A percentile compares a stretch with the other conserved stretches of the same genome.
Evolutionary conservation across 495 filamentous ascomycete genomes (phyloP).

Genomic region (Penicillium crystallinum): DNA sequence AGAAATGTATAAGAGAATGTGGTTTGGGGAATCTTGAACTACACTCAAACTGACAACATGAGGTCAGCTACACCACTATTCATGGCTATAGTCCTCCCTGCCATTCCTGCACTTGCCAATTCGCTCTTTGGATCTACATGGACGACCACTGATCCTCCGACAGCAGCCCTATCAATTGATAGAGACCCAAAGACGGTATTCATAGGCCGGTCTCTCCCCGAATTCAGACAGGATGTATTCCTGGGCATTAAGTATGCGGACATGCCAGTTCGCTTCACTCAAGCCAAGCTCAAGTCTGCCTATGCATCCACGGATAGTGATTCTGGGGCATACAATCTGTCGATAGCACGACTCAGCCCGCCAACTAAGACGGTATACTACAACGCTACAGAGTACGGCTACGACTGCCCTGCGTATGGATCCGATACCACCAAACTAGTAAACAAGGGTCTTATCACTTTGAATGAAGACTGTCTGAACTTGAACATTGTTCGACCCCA

Average conservation of each 20-base stretch:
- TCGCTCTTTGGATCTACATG: background rate
- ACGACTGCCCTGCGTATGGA: constrained; percentile 36
- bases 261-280: constrained; percentile 27
- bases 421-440: constrained; percentile 26
- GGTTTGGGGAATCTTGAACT: no score
- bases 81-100: background rate
- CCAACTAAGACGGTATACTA: constrained; percentile 14
- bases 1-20: no score
- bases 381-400: constrained; percentile 34
- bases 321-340: constrained; percentile 11
- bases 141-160: background rate
- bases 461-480: constrained; percentile 59
- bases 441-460: constrained; percentile 17
- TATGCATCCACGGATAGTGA: constrained; percentile 24
- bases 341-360: background rate
- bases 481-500: constrained; percentile 56
- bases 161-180: constrained; percentile 13
- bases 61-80: background rate
- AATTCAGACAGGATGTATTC: constrained; percentile 31
- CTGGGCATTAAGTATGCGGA: constrained; percentile 35
- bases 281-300: constrained; percentile 19
- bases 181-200: constrained; percentile 16
- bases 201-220: constrained; percentile 25
- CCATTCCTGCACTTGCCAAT: background rate
- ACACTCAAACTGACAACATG: no score